Base-by-base conservation (phyloP, 2,329 filamentous ascomycete species). In the Penicillium hesseltinei region DNA sequence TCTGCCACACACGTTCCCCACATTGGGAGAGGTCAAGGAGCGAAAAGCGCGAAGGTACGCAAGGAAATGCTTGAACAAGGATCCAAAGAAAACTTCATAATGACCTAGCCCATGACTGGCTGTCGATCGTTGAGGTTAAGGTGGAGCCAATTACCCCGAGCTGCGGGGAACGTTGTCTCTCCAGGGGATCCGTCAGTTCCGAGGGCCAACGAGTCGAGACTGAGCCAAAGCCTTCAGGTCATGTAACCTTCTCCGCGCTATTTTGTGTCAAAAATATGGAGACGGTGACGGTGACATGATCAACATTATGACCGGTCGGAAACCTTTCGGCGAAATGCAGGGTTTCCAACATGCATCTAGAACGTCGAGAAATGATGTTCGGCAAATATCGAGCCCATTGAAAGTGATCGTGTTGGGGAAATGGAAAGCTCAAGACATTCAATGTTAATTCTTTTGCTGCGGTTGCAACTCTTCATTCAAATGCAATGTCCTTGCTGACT, bases 81-180 rank as follows among this genome's bases (percentile, higher is more conserved):
- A 47, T 25, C 10, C 13, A 25, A 36, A 8, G 2, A 10, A 25
- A 48, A 35, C 1, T 35, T 13, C 45, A 25, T 23, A 23, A 21
- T 45, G 21, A 48, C 21, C 40, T 29, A n/a, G 38, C 45, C 42
- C 23, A 51, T 58, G 55, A 51, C 42, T 40, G 36, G 36, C 36
- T 56, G 61, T 49, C 45, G 61, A 65, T 66, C 62, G 25, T 57
- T 56, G 57, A 58, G 21, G 54, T 42, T 29, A 33, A 57, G 44
- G 49, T 54, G 45, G n/a, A 56, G 29, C 48, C 23, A 54, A 54
- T 38, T 52, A 52, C 45, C 44, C 58, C 58, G 54, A 54, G 57
- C 47, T 63, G 63, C 60, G 63, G 63, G 63, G 63, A 63, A 62
- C 25, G 35, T 47, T 19, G n/a, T 35, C 19, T 40, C n/a, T 51